phyloP scores from a whole-genome alignment of 306 rosid species.

The Carpinus fangiana region DNA sequence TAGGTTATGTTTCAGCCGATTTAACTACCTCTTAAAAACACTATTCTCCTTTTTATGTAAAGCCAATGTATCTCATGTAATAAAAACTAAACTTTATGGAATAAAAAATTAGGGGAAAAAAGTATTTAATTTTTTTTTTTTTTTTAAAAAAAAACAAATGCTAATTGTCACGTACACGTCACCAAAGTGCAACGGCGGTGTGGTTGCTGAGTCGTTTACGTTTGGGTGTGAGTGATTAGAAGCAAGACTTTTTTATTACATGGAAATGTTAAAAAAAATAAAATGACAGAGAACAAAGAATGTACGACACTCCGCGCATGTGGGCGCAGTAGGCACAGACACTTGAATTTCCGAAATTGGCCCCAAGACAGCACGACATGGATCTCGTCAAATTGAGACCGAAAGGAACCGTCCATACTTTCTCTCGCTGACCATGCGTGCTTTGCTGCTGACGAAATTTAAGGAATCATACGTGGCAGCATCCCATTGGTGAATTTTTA shows the following conservation, averaged over 20 bases:
- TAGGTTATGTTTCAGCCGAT: no score
- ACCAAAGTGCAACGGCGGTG: no score
- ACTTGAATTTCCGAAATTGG: background rate
- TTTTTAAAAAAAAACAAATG: no score
- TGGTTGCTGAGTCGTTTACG: background rate
- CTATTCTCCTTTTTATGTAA: no score
- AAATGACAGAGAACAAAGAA: background rate
- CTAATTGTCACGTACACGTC: no score
- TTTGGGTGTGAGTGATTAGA: background rate
- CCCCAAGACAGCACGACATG: background rate
- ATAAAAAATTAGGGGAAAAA: no score
- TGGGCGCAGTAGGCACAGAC: background rate
- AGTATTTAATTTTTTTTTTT: no score
- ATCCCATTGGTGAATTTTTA: background rate
- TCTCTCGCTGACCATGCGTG: background rate
- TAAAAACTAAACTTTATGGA: no score
- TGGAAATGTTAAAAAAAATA: background rate
- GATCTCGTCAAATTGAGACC: background rate
- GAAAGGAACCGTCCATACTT: background rate
- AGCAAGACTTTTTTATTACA: background rate
- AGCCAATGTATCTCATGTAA: no score
- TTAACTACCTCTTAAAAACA: no score
- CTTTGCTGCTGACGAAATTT: background rate
- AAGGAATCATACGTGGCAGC: background rate
- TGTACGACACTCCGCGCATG: background rate